Evolutionary conservation across 768 basidiomycete species (phyloP).

Genomic region (Lentinula lateritia): DNA sequence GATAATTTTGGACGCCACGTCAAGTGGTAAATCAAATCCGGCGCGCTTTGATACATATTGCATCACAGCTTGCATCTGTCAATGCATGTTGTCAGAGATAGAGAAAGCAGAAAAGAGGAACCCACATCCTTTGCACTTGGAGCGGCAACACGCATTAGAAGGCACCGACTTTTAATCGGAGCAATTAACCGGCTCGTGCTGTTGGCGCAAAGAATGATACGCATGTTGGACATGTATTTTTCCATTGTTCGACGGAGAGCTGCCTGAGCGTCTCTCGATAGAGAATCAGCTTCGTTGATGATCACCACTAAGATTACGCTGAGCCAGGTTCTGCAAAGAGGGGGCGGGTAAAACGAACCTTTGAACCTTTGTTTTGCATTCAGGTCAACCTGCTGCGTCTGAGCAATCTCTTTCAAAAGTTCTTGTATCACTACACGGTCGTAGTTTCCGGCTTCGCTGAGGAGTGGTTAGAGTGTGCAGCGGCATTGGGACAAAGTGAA

Average conservation of each 20-base stretch:
- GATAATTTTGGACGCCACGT: conserved; percentile 71
- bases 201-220: conserved; percentile 94
- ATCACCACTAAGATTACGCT: conserved; percentile 67
- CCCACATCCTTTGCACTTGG: conserved; percentile 72
- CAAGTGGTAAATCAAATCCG: conserved; percentile 73
- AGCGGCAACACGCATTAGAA: conserved; percentile 90
- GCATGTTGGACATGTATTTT: conserved; percentile 97
- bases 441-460: conserved; percentile 92
- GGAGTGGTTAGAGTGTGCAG: background rate
- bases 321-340: background rate
- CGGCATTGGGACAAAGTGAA: background rate
- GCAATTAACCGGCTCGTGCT: conserved; percentile 94
- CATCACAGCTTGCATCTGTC: conserved; percentile 78
- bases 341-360: conserved; percentile 42
- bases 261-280: conserved; percentile 94
- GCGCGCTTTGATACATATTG: conserved; percentile 76
- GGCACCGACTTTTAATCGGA: conserved; percentile 92
- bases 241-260: conserved; percentile 98
- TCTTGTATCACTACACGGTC: conserved; percentile 96
- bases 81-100: background rate
- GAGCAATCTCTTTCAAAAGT: conserved; percentile 95
- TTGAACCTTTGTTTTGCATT: conserved; percentile 96
- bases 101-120: background rate
- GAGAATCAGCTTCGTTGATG: conserved; percentile 95
- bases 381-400: conserved; percentile 96